Evolutionary conservation across 352 stramenopile species (phyloP).

Genomic region (Globisporangium cylindrosporum): DNA sequence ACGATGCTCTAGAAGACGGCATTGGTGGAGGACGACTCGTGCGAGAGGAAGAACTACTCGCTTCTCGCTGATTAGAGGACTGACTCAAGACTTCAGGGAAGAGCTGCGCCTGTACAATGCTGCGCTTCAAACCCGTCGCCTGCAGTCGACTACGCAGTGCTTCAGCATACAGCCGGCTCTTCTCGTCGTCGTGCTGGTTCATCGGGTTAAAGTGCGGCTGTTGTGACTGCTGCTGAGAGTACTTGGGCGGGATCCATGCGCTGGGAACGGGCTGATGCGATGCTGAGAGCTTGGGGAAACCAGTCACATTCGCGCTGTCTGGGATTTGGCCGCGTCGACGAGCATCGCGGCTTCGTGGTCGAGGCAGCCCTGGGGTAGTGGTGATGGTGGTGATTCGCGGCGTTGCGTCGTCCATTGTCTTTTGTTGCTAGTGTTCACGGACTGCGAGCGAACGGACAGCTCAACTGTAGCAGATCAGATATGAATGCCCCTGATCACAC

Average conservation of each 20-base stretch:
- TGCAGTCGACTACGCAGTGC: constrained; percentile 48
- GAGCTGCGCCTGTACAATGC: constrained; percentile 49
- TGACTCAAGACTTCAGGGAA: constrained; percentile 24
- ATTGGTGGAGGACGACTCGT: not conserved
- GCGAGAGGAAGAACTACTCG: not conserved
- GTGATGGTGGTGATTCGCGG: not conserved
- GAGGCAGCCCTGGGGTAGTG: constrained; percentile 13
- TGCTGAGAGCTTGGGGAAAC: constrained; percentile 19
- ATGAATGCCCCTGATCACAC: not conserved
- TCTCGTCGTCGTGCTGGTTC: constrained; percentile 8
- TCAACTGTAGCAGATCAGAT: not conserved
- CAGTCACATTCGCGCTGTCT: not conserved
- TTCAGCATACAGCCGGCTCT: constrained; percentile 3
- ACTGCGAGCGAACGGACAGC: not conserved
- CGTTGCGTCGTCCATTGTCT: constrained; percentile 10
- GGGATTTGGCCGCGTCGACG: constrained; percentile 21
- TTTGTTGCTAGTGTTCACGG: not conserved
- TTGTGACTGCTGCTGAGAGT: not conserved
- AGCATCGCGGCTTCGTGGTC: constrained; percentile 31
- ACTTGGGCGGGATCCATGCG: not conserved
- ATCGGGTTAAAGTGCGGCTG: not conserved
- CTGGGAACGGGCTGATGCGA: not conserved
- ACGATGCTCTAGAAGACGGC: too few species aligned
- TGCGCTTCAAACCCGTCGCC: constrained; percentile 55
- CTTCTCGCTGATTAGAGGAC: constrained; percentile 17